Conservation (phyloP, 768 basidiomycete species). For the Naematelia aurantialba region DNA sequence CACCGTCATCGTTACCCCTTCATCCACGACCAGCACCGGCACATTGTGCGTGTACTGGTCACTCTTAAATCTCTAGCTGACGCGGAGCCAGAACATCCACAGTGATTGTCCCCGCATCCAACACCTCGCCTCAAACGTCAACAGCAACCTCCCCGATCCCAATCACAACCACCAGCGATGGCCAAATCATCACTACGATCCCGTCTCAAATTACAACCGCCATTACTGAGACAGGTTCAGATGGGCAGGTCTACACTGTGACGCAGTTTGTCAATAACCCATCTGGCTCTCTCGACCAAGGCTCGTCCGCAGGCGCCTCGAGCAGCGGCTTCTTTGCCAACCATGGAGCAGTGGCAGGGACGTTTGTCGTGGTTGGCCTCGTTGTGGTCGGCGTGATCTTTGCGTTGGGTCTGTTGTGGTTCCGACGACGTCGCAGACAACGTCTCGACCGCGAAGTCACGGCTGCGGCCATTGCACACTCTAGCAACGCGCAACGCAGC, state of each 20-base stretch:
- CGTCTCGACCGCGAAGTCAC: conserved; percentile 50
- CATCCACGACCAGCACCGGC: neutral
- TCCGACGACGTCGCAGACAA: conserved; percentile 47
- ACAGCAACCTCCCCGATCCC: conserved; percentile 33
- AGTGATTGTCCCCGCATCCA: conserved; percentile 3
- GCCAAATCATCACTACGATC: conserved; percentile 37
- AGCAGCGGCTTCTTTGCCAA: conserved; percentile 66
- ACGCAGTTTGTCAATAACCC: conserved; percentile 50
- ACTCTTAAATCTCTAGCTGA: neutral
- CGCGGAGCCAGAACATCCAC: conserved; percentile 4
- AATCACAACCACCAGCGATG: conserved; percentile 41
- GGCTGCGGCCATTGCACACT: conserved; percentile 47
- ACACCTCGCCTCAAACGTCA: conserved; percentile 12
- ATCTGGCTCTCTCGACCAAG: conserved; percentile 27
- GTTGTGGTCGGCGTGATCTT: conserved; percentile 55
- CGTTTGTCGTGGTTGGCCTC: conserved; percentile 71
- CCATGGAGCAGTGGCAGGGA: conserved; percentile 66
- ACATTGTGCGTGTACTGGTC: neutral
- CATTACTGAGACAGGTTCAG: conserved; percentile 33
- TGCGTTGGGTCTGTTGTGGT: conserved; percentile 53
- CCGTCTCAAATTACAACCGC: conserved; percentile 42
- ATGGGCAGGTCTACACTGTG: conserved; percentile 46
- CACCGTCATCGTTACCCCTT: conserved; percentile 2
- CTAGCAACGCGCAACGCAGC: conserved; percentile 27
- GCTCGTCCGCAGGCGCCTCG: conserved; percentile 5